Evolutionary conservation across 176 grass and related monocot species (phyloP), one percentile per base, ranked within the genome.

Genomic region (Carex myosuroides): DNA sequence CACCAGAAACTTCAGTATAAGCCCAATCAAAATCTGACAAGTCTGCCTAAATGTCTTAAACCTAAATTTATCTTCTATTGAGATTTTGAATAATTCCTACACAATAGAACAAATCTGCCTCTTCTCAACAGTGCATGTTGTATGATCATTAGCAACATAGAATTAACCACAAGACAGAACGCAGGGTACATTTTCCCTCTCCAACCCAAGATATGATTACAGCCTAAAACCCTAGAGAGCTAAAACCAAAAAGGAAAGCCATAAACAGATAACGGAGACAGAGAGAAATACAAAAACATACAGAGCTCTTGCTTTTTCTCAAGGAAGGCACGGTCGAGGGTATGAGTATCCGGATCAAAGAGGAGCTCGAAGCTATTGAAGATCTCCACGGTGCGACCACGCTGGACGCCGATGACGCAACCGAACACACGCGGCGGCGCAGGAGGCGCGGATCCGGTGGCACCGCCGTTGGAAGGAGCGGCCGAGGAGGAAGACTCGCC

Each of bases 311-410:
- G 97, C 87, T 99, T 99, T 83, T 99, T 99, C 93, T 94, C 93
- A 18, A 99, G 97, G 91, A 99, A 99, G 79, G 80, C 70, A 75
- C 97, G 97, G 39, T 99, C 91, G 48, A 99, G 97, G 78, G 88
- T 91, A 33, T 91, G 91, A 56, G 91, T 85, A 60, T 87, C 54
- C 41, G 93, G 91, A 89, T 99, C 97, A 84, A 91, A 90, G 13
- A 96, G 86, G 77, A 99, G 97, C 85, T 99, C 97, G 85, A 99
- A 99, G 90, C 97, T 99, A 81, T 99, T 99, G 81, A 99, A 99
- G 91, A 99, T 96, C 93, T 99, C 97, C 16, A 99, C 93, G 20
- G 85, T 96, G 52, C 97, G 93, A 3, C 97, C 97, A 57, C 93
- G 88, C 91, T 96, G 97, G 69, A 91, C 87, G 18, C 97, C 97